Conservation (phyloP, 805 yeast genomes). For the Kuraishia piskuri region DNA sequence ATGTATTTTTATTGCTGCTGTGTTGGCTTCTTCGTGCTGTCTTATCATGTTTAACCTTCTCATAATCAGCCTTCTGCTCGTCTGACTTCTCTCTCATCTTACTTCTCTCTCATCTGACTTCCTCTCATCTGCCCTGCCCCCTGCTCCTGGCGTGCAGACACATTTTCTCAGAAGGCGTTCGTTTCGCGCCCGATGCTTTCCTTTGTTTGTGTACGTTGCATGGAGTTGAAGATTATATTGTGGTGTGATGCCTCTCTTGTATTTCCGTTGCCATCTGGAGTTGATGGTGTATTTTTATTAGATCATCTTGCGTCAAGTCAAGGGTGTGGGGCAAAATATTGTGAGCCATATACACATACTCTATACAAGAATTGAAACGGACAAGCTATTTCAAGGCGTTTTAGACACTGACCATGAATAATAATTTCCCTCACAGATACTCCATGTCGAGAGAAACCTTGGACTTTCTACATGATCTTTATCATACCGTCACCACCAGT, state of each 20-base stretch:
- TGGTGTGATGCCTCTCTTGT: neutral
- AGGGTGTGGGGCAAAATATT: neutral
- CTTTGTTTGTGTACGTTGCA: neutral
- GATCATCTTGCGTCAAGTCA: neutral
- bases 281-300: too few species aligned
- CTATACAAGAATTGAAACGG: neutral
- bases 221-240: neutral
- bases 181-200: too few species aligned
- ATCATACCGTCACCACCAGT: slow-evolving; percentile 3
- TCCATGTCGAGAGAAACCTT: neutral
- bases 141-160: too few species aligned
- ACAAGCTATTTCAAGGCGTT: too few species aligned
- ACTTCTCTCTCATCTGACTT: neutral
- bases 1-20: neutral
- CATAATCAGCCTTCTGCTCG: too few species aligned
- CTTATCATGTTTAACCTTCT: too few species aligned
- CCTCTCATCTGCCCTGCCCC: too few species aligned
- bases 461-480: neutral
- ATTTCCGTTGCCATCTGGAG: neutral
- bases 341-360: neutral
- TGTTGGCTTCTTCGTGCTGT: neutral
- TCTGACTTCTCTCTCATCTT: neutral
- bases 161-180: too few species aligned
- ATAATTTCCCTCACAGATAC: neutral
- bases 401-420: neutral